Evolutionary conservation across 148 eudicot species (phyloP), one percentile per base, ranked within the genome.

Genomic region (Cornus florida): DNA sequence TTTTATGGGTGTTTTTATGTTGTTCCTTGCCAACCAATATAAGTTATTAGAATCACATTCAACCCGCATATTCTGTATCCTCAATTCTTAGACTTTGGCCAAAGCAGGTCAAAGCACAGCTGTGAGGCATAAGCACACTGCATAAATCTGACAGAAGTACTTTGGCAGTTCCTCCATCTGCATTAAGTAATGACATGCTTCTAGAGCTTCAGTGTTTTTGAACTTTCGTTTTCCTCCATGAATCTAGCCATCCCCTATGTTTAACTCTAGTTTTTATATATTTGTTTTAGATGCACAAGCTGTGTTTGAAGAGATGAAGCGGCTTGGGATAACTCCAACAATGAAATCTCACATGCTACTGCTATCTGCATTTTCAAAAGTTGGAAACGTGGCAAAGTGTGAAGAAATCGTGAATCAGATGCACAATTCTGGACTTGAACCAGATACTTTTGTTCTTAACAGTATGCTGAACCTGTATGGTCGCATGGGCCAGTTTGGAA

Each of bases 271-370:
- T 43, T 43, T 28, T 28, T 28, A 28, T 71, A 20, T 59, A 62
- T 79, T 14, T 71, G 53, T 60, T 81, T 70, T 79, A 94, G 98
- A 93, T 70, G 97, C 98, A 23, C 91, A 92, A 86, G 88, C 89
- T 56, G 85, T 89, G 60, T 92, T 92, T 83, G 85, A 73, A 38
- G 91, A 90, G 88, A 85, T 94, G 81, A 86, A 91, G 84, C 86
- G 82, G 38, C 90, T 82, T 0, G 94, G 90, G 41, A 86, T 91
- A 77, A 84, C 87, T 53, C 97, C 97, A 24, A 94, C 98, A 22
- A 92, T 94, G 98, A 94, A 89, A 84, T 92, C 97, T 81, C 94
- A 94, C 84, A 94, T 94, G 98, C 77, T 91, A 13, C 87, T 94
- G 69, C 81, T 94, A 19, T 88, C 90, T 16, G 97, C 97, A 77